Conservation (phyloP, 495 filamentous ascomycete species). For the Evansstolkia leycettana region DNA sequence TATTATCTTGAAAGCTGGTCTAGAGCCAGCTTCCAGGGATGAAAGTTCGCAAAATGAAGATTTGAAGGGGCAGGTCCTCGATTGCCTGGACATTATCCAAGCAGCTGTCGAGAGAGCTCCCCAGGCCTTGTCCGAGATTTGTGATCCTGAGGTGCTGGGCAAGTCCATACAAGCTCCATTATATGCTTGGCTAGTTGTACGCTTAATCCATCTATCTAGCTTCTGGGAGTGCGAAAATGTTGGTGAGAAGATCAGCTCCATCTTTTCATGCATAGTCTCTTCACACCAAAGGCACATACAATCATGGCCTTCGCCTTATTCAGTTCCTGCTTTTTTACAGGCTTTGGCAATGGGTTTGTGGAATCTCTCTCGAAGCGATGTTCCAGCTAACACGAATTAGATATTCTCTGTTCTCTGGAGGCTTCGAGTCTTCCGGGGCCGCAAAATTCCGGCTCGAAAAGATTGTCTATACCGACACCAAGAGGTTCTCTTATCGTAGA, state of each 20-base stretch:
- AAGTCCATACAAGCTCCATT: constrained; percentile 49
- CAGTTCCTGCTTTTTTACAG: constrained; percentile 20
- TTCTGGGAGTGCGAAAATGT: constrained; percentile 14
- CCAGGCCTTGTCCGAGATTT: constrained; percentile 44
- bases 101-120: constrained; percentile 65
- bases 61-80: constrained; percentile 43
- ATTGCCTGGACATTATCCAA: constrained; percentile 62
- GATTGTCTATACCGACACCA: constrained; percentile 13
- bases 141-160: constrained; percentile 25
- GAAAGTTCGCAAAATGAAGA: constrained; percentile 41
- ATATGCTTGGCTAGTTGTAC: constrained; percentile 60
- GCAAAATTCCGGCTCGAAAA: constrained; percentile 2
- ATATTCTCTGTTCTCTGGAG: constrained; percentile 26
- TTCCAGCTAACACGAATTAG: constrained; percentile 7
- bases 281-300: constrained; percentile 24
- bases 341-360: constrained; percentile 25
- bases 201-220: constrained; percentile 20
- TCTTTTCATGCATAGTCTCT: constrained; percentile 22
- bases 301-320: constrained; percentile 15
- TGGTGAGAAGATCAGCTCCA: constrained; percentile 15
- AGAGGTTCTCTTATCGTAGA: constrained; percentile 19
- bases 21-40: constrained; percentile 49
- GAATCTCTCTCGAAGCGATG: neutral
- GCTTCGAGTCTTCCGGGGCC: constrained; percentile 2
- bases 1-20: constrained; percentile 68